Percentiles rank a stretch among this genome's conserved stretches.
These are phyloP conservation scores for Aspergillus bridgeri DNA, from an alignment of 495 filamentous ascomycete species.

Conservation along the genomic window DNA sequence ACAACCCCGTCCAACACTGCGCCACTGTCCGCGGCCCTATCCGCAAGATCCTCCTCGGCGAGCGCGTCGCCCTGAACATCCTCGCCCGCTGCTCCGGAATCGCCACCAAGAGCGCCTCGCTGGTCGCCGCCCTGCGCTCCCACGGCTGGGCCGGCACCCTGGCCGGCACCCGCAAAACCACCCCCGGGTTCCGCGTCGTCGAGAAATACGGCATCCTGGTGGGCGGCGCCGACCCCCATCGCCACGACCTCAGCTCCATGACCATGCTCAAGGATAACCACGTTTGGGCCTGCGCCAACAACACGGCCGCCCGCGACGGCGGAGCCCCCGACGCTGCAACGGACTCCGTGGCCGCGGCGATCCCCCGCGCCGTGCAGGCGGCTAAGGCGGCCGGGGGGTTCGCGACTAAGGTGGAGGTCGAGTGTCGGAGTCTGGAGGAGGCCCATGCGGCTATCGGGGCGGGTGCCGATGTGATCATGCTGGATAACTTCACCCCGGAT, in stretches of 20 bases:
- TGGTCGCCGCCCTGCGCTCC: slow-evolving; percentile 51
- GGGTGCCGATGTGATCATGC: slow-evolving; percentile 93
- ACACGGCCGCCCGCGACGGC: slow-evolving; percentile 26
- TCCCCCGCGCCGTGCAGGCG: slow-evolving; percentile 75
- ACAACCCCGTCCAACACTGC: slow-evolving; percentile 46
- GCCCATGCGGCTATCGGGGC: slow-evolving; percentile 87
- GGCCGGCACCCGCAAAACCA: slow-evolving; percentile 95
- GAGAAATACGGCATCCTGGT: slow-evolving; percentile 98
- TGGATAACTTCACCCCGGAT: slow-evolving; percentile 86
- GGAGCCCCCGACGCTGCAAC: slow-evolving; percentile 7
- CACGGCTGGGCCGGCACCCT: slow-evolving; percentile 77
- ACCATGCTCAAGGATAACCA: slow-evolving; percentile 99
- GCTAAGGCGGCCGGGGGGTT: slow-evolving; percentile 86
- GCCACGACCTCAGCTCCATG: slow-evolving; percentile 90
- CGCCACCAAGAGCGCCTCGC: slow-evolving; percentile 60
- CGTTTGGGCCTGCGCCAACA: slow-evolving; percentile 73
- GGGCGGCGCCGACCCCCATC: slow-evolving; percentile 85
- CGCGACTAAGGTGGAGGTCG: slow-evolving; percentile 90
- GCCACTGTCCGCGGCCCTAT: slow-evolving; percentile 87
- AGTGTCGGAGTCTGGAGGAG: slow-evolving; percentile 81
- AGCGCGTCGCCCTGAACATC: slow-evolving; percentile 88
- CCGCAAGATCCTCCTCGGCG: slow-evolving; percentile 82
- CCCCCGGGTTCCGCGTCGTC: slow-evolving; percentile 89
- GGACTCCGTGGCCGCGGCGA: slow-evolving; percentile 56
- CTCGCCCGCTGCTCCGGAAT: slow-evolving; percentile 91